Conservation (phyloP, 441 rosid species). For the Aleurites moluccanus region DNA sequence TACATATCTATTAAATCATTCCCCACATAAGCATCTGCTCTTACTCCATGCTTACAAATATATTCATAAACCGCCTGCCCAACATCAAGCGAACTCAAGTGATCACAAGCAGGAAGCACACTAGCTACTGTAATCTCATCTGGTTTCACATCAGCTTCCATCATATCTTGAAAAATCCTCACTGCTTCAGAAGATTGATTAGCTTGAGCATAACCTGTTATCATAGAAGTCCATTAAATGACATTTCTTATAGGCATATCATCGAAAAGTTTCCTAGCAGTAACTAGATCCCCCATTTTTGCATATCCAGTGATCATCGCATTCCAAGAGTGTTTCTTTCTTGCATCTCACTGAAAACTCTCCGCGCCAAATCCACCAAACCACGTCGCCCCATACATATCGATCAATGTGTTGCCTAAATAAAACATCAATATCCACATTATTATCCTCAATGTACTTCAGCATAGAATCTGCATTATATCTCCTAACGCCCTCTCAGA, state of each 20-base stretch:
- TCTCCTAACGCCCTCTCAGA: too few relatives aligned
- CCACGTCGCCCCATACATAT: constrained; percentile 54
- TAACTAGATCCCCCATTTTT: constrained; percentile 29
- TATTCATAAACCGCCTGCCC: constrained; percentile 50
- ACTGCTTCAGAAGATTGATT: constrained; percentile 40
- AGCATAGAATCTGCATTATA: constrained; percentile 37
- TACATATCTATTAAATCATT: constrained; percentile 65
- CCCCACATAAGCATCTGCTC: constrained; percentile 42
- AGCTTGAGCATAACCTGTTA: constrained; percentile 45
- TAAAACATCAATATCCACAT: constrained; percentile 46
- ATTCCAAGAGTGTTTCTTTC: constrained; percentile 54
- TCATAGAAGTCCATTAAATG: constrained; percentile 58
- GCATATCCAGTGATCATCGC: constrained; percentile 39
- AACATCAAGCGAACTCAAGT: constrained; percentile 46
- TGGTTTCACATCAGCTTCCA: constrained; percentile 35
- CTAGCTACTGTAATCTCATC: constrained; percentile 58
- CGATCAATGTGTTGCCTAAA: constrained; percentile 56
- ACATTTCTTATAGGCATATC: constrained; percentile 51
- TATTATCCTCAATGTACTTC: constrained; percentile 42
- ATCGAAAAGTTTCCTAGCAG: constrained; percentile 42
- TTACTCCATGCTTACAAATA: constrained; percentile 38
- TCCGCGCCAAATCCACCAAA: constrained; percentile 37
- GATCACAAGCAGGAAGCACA: constrained; percentile 59
- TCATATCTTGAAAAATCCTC: constrained; percentile 37
- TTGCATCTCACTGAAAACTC: constrained; percentile 45